Conservation (phyloP, 2,329 filamentous ascomycete species). For the Xylariaceae sp. region DNA sequence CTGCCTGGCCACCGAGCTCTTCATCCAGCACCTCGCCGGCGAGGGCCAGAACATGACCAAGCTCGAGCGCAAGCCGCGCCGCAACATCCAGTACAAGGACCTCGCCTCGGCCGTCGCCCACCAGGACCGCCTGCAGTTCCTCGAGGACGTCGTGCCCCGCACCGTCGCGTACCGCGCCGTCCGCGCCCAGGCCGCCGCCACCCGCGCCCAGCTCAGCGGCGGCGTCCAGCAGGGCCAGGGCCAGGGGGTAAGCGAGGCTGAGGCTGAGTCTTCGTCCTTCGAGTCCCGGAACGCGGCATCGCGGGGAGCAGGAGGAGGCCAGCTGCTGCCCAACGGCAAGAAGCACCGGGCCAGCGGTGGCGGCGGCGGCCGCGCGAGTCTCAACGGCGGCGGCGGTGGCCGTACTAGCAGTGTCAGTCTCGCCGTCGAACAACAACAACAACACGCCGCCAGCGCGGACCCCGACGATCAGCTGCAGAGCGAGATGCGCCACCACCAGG, state of each 20-base stretch:
- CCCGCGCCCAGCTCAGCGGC: slow-evolving; percentile 39
- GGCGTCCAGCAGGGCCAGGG: slow-evolving; percentile 19
- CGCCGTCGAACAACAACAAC: neutral
- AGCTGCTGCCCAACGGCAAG: slow-evolving; percentile 28
- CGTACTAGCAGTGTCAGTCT: slow-evolving; percentile 19
- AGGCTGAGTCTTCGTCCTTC: no score
- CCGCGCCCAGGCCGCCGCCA: slow-evolving; percentile 54
- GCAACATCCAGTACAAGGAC: slow-evolving; percentile 94
- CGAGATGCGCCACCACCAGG: slow-evolving; percentile 47
- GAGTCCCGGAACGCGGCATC: neutral
- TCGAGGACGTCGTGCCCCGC: slow-evolving; percentile 82
- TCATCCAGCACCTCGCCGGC: slow-evolving; percentile 83
- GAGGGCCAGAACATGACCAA: slow-evolving; percentile 85
- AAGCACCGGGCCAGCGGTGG: slow-evolving; percentile 27
- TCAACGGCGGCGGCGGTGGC: slow-evolving; percentile 14
- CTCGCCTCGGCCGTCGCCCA: slow-evolving; percentile 80
- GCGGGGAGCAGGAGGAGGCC: neutral
- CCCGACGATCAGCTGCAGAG: slow-evolving; percentile 47
- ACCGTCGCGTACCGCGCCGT: slow-evolving; percentile 74
- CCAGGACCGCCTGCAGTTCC: slow-evolving; percentile 90
- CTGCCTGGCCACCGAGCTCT: slow-evolving; percentile 87
- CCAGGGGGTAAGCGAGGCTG: slow-evolving; percentile 16
- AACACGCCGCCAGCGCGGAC: slow-evolving; percentile 28
- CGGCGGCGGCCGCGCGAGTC: slow-evolving; percentile 15
- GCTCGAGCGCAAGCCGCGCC: slow-evolving; percentile 81